A percentile compares a stretch with the other conserved stretches of the same genome.
phyloP scores from a whole-genome alignment of 768 basidiomycete genomes.

The Suillus weaverae region DNA sequence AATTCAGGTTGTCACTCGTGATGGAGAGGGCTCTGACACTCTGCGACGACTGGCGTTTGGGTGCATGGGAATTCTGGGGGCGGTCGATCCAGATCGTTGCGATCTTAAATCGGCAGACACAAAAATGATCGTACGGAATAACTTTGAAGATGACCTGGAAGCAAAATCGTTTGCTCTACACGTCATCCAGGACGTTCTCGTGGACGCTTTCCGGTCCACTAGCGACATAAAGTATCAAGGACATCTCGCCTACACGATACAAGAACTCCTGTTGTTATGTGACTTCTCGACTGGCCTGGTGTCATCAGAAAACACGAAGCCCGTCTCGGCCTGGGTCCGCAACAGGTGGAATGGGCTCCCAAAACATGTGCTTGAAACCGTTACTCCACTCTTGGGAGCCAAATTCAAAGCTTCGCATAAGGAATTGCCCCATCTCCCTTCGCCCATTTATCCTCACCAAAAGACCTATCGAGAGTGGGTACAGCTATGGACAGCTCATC shows the following conservation, averaged over 20 bases:
- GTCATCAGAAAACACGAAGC: conserved; percentile 44
- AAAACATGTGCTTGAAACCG: conserved; percentile 81
- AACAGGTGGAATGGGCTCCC: conserved; percentile 79
- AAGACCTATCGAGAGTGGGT: conserved; percentile 96
- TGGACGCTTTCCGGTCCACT: conserved; percentile 88
- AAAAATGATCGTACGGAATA: conserved; percentile 71
- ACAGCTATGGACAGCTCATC: conserved; percentile 80
- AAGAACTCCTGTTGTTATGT: conserved; percentile 86
- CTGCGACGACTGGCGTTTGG: conserved; percentile 77
- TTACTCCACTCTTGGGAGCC: conserved; percentile 79
- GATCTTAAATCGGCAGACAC: conserved; percentile 60
- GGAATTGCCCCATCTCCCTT: conserved; percentile 39
- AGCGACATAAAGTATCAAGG: conserved; percentile 93
- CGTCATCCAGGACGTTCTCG: conserved; percentile 82
- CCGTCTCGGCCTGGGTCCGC: conserved; percentile 65
- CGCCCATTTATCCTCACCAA: conserved; percentile 78
- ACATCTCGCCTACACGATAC: conserved; percentile 86
- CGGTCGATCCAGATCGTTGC: conserved; percentile 92
- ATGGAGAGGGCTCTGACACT: conserved; percentile 71
- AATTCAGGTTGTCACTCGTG: conserved; percentile 69
- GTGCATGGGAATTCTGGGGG: conserved; percentile 89
- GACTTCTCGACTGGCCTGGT: conserved; percentile 81
- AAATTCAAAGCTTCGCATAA: conserved; percentile 57
- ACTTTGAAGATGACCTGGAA: conserved; percentile 80
- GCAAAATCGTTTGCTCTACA: conserved; percentile 78